These are phyloP conservation scores for Hypoxylon trugodes DNA, from an alignment of 495 filamentous ascomycete genomes.

Conservation along the genomic window DNA sequence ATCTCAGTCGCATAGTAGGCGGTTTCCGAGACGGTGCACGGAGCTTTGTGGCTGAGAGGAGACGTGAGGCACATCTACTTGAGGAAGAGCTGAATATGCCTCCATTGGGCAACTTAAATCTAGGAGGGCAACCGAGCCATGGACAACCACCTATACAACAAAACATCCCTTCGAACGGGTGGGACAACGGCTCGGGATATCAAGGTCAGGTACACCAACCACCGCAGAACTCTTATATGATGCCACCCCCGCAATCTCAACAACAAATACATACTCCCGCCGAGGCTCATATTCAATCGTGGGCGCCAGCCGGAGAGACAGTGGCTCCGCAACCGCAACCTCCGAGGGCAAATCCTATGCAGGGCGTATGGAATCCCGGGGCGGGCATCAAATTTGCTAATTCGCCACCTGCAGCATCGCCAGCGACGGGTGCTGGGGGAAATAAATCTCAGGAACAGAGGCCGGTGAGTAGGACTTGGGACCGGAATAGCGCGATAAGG, in stretches of 20 bases:
- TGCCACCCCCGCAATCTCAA: constrained; percentile 35
- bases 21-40: constrained; percentile 77
- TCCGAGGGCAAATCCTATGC: constrained; percentile 57
- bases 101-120: constrained; percentile 53
- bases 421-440: constrained; percentile 9
- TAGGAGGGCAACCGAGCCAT: constrained; percentile 37
- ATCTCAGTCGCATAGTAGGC: constrained; percentile 83
- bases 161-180: background rate
- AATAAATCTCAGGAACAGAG: constrained; percentile 25
- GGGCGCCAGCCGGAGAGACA: constrained; percentile 49
- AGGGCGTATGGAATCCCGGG: constrained; percentile 78
- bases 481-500: constrained; percentile 67
- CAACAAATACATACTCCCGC: constrained; percentile 47
- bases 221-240: constrained; percentile 21
- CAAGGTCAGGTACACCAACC: constrained; percentile 23
- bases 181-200: constrained; percentile 12
- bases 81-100: constrained; percentile 69
- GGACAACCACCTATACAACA: constrained; percentile 18
- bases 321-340: constrained; percentile 62
- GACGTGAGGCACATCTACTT: constrained; percentile 79
- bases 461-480: constrained; percentile 59
- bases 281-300: constrained; percentile 60
- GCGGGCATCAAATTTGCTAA: constrained; percentile 78
- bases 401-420: constrained; percentile 24
- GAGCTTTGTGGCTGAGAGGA: constrained; percentile 79